Evolutionary conservation across 192 early-diverging fungal species (phyloP).

Genomic region (Linnemannia hyalina): DNA sequence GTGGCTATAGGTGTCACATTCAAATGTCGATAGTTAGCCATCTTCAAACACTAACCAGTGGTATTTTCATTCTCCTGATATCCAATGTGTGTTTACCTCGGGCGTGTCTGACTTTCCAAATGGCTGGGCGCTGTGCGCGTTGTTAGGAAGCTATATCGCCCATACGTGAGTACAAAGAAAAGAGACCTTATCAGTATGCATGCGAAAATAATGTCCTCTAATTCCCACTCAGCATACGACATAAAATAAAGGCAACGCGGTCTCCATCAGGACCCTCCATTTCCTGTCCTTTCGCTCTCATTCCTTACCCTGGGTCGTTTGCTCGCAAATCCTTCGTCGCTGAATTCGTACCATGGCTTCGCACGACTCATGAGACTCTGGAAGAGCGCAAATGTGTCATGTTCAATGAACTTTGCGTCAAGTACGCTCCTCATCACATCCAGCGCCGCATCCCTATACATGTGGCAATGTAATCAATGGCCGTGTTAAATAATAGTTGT

Average conservation of each 20-base stretch:
- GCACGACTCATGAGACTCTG: conserved; percentile 84
- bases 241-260: background rate
- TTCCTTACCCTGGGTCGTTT: conserved; percentile 53
- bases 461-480: background rate
- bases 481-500: background rate
- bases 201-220: background rate
- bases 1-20: conserved; percentile 18
- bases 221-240: background rate
- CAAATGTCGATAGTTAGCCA: background rate
- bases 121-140: conserved; percentile 14
- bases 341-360: conserved; percentile 90
- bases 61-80: background rate
- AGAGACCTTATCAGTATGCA: background rate
- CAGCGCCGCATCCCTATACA: conserved; percentile 44
- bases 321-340: conserved; percentile 59
- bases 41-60: background rate
- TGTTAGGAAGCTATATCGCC: conserved; percentile 15
- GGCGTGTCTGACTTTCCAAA: conserved; percentile 38
- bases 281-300: background rate
- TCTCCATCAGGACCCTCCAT: background rate
- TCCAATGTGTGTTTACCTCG: conserved; percentile 22
- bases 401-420: conserved; percentile 83
- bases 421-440: conserved; percentile 68
- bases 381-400: conserved; percentile 90
- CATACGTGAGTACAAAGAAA: background rate